Base-by-base conservation (phyloP, 2,329 filamentous ascomycete genomes). In the Pseudonectria buxi region DNA sequence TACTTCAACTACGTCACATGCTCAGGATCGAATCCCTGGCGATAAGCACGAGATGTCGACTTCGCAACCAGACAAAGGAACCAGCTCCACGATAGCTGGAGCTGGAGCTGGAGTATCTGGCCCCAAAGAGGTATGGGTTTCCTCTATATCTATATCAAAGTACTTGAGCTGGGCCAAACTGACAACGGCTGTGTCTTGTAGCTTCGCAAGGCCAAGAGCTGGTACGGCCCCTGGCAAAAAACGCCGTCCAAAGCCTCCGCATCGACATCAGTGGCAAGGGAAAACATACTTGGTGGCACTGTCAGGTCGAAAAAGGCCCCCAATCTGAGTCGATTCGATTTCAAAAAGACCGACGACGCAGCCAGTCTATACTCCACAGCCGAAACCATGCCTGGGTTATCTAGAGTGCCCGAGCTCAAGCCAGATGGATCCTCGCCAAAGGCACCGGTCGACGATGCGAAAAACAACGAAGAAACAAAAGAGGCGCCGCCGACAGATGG, bases 211-310 rank as follows among this genome's bases (percentile, higher is more conserved):
- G 58, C 68, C 7, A 64, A 64, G 31, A 79, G 75, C 54, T 81
- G 76, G 77, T 81, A 81, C 54, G 74, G 74, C 35, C 74, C 76
- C 13, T 79, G 74, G 74, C 71, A 74, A 13, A 64, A 71, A 41
- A 54, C 59, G 24, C 62, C 69, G 9, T 6, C 5, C 22, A 81
- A 81, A 50, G 72, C 76, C 6, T 60, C 65, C 12, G 67, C 77
- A 18, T 81, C 76, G 7, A 79, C 72, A 6, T 73, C 76, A 33
- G 62, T 82, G 29, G 74, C 75, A 4, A 68, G 67, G 44, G 77
- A 82, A 53, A 76, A 71, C 10, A 80, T 81, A 18, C 58, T 75
- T 30, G 77, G 75, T 22, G 74, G 69, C 31, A 76, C 71, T 3
- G 56, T 69, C 31, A 68, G 65, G 38, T 60, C 71, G 2, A 60